phyloP scores from a whole-genome alignment of 2,329 filamentous ascomycete species.

The Ophiostoma montium region DNA sequence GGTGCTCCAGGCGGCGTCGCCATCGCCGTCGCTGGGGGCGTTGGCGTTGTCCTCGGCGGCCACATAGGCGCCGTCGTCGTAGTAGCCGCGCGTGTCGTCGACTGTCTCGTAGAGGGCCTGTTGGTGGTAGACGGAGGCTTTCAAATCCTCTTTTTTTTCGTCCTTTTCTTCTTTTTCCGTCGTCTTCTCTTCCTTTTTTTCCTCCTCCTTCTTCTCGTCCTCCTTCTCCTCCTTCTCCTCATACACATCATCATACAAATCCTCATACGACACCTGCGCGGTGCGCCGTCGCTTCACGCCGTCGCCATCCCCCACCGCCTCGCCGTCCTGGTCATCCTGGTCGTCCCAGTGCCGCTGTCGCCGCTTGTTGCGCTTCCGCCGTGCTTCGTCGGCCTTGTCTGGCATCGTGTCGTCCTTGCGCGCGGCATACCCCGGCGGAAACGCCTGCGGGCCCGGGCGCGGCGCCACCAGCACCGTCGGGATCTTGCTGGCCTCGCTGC shows the following conservation, averaged over 20 bases:
- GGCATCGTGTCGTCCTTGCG: constrained; percentile 11
- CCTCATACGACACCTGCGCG: constrained; percentile 15
- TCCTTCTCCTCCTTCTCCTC: constrained; percentile 13
- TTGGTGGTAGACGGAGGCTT: constrained; percentile 20
- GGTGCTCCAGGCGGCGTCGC: constrained; percentile 32
- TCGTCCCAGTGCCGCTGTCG: constrained; percentile 14
- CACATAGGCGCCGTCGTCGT: constrained; percentile 67
- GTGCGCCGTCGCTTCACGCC: constrained; percentile 12
- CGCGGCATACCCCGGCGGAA: constrained; percentile 21
- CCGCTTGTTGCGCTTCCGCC: constrained; percentile 3
- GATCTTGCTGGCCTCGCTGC: constrained; percentile 52
- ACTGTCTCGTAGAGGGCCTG: constrained; percentile 33
- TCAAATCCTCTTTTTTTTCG: constrained; percentile 17
- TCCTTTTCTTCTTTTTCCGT: constrained; percentile 16
- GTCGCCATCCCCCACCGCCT: constrained; percentile 11
- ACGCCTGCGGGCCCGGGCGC: constrained; percentile 33
- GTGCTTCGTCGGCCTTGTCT: constrained; percentile 1
- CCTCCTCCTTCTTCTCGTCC: not conserved
- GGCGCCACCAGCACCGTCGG: constrained; percentile 57
- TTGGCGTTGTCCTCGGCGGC: constrained; percentile 29
- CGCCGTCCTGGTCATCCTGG: constrained; percentile 12
- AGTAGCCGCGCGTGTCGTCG: constrained; percentile 49
- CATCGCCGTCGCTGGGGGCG: constrained; percentile 16
- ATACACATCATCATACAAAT: constrained; percentile 16
- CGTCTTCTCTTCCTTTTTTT: not conserved